A percentile compares a stretch with the other conserved stretches of the same genome.
phyloP scores from a whole-genome alignment of 2,329 filamentous ascomycete genomes.

The Volutella citrinella region DNA sequence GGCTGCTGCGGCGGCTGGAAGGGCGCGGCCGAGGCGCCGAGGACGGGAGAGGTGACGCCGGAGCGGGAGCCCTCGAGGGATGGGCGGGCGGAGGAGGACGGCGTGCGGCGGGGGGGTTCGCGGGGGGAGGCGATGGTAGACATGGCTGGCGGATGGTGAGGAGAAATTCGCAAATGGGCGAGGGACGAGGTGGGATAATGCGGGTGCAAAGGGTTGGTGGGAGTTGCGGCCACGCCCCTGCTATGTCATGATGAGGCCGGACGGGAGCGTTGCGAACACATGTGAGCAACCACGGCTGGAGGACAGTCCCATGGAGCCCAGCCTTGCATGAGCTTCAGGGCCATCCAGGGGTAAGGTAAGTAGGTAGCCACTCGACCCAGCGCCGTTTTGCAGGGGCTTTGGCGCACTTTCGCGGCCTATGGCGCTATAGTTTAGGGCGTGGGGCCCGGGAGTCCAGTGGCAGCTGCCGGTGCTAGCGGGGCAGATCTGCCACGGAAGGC shows the following conservation, averaged over 20 bases:
- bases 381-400: conserved; percentile 11
- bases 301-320: no score
- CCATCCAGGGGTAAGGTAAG: conserved; percentile 19
- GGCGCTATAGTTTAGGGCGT: conserved; percentile 18
- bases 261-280: no score
- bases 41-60: conserved; percentile 50
- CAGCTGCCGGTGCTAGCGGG: no score
- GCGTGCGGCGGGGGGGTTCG: conserved; percentile 56
- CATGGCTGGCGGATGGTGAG: conserved; percentile 44
- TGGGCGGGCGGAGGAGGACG: conserved; percentile 72
- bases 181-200: background rate
- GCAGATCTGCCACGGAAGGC: no score
- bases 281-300: no score
- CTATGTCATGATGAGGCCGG: no score
- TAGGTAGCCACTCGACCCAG: conserved; percentile 13
- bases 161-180: background rate
- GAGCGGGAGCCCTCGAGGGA: conserved; percentile 67
- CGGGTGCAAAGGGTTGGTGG: background rate
- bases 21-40: conserved; percentile 19
- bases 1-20: conserved; percentile 34
- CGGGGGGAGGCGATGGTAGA: conserved; percentile 64
- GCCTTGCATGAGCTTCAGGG: no score
- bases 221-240: no score
- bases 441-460: conserved; percentile 15
- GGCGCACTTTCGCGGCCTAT: no score